Evolutionary conservation across 495 filamentous ascomycete species (phyloP), one percentile per base, ranked within the genome.

Genomic region (Usnea hakonensis): DNA sequence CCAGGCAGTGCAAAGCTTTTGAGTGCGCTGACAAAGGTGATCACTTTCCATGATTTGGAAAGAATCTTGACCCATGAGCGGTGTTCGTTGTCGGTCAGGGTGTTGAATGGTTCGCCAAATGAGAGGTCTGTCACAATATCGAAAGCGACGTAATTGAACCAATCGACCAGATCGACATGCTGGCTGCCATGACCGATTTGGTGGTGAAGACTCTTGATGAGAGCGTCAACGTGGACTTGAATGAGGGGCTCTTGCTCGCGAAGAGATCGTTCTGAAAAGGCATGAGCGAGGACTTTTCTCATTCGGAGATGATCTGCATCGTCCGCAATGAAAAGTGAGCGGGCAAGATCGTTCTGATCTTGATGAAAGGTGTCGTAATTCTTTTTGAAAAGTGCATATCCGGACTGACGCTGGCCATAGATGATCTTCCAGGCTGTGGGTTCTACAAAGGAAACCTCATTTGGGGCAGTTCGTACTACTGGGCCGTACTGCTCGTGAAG

Each of bases 41-140:
- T 1, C 14, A 7, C 5, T 19, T 32, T 53, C 23, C 11, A 73
- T 57, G 52, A 36, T 70, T 62, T 62, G 70, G 69, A 5, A 9
- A 59, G 48, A 16, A 76, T 69, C 6, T 62, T 64, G 5, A 83
- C 70, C 60, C 60, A 84, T 4, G 65, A 68, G 60, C 79, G 75
- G 57, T 78, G 74, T 33, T 73, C 71, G 0, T 72, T 72, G 21
- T 75, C 67, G 19, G 78, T 63, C 7, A 86, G 73, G 57, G 76
- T 78, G 44, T 75, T 72, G 53, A 85, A 78, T 0, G 80, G 70
- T 58, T 83, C 78, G 0, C 77, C 79, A 60, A 83, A 84, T 2
- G 76, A 71, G 17, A 85, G 73, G 60, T 85, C 81, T 43, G 80
- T 79, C 43, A 85, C 78, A 55, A 86, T 78, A 59, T 86, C 83